Evolutionary conservation across 78 protist species (phyloP).

Genomic region (Speleostelium caveatum): DNA sequence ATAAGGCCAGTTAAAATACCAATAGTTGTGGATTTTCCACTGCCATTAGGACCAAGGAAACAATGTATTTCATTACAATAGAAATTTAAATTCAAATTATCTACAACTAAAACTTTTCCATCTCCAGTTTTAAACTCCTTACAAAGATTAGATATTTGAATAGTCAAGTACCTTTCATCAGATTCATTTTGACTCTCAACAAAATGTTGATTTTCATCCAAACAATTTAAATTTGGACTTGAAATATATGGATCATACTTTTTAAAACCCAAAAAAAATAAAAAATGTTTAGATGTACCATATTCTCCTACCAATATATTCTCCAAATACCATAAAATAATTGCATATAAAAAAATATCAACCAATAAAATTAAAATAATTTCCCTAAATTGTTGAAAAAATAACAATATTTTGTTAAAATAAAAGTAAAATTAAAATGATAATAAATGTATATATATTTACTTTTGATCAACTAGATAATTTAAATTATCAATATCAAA

Average conservation of each 20-base stretch:
- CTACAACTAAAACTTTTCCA: slow-evolving; percentile 5
- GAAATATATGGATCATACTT: too few species aligned
- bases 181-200: not conserved
- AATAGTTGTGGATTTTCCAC: slow-evolving; percentile 91
- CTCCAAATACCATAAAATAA: slow-evolving; percentile 19
- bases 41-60: slow-evolving; percentile 93
- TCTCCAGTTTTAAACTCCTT: slow-evolving; percentile 27
- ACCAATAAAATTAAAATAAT: slow-evolving; percentile 19
- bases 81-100: slow-evolving; percentile 6
- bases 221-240: not conserved
- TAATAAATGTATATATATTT: too few species aligned
- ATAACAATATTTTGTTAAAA: too few species aligned
- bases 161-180: not conserved
- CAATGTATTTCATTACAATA: slow-evolving; percentile 13
- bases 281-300: too few species aligned
- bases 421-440: too few species aligned
- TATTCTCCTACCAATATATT: slow-evolving; percentile 20
- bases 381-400: not conserved
- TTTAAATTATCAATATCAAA: too few species aligned
- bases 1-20: slow-evolving; percentile 86
- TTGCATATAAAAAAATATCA: slow-evolving; percentile 19
- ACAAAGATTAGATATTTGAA: slow-evolving; percentile 2
- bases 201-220: not conserved
- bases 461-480: too few species aligned
- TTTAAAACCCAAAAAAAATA: too few species aligned